These are phyloP conservation scores for Skeletonema tropicum DNA, from an alignment of 108 stramenopile species.

Conservation along the genomic window DNA sequence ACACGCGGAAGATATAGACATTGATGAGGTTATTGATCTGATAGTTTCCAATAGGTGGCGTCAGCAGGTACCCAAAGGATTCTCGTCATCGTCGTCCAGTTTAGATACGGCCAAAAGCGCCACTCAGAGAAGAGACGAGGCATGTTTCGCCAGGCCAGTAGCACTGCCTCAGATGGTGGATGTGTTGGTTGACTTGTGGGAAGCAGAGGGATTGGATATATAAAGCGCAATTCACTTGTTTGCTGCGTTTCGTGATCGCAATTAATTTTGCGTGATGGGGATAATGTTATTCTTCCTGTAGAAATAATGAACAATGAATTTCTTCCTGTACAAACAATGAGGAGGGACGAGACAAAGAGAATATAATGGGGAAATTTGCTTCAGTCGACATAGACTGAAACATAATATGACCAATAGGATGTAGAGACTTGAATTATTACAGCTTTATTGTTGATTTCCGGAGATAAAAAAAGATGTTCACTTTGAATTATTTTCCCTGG, in stretches of 20 bases:
- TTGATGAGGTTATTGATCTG: conserved; percentile 82
- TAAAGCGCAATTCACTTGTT: conserved; percentile 14
- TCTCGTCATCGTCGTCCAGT: not conserved
- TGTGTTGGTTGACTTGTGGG: conserved; percentile 83
- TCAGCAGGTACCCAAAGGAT: conserved; percentile 25
- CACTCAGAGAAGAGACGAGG: conserved; percentile 33
- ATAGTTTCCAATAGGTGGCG: conserved; percentile 75
- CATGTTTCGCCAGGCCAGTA: conserved; percentile 68
- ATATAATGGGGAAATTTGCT: not conserved
- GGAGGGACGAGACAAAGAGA: not conserved
- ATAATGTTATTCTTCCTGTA: not conserved
- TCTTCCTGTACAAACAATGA: not conserved
- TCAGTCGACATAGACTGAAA: not conserved
- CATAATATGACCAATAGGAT: not conserved
- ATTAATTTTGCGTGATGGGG: not conserved
- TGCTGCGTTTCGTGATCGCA: not conserved
- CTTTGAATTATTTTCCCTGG: not conserved
- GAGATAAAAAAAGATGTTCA: not conserved
- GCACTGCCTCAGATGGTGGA: conserved; percentile 84
- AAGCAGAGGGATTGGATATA: conserved; percentile 86
- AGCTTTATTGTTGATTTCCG: not conserved
- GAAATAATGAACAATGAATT: too few species aligned
- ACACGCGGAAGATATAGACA: conserved; percentile 53
- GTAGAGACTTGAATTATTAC: not conserved
- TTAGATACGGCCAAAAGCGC: conserved; percentile 20